Percentiles rank a stretch among this genome's conserved stretches.
Conservation (phyloP, 2,329 filamentous ascomycete genomes). For the Rugonectria rugulosa region DNA sequence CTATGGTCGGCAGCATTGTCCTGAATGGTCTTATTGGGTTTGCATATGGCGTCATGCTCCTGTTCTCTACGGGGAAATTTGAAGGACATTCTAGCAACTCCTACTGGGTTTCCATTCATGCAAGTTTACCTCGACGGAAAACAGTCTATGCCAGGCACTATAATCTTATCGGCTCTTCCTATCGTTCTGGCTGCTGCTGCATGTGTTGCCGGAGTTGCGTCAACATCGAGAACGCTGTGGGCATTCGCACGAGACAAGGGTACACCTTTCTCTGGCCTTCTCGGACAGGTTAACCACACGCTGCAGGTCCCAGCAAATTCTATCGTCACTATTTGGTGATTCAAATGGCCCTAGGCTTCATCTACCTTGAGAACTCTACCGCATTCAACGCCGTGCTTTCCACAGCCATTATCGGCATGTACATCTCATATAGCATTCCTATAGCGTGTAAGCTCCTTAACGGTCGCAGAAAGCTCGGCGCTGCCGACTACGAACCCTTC, state of each 20-base stretch:
- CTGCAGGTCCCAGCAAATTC: conserved; percentile 45
- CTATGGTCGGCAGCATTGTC: conserved; percentile 43
- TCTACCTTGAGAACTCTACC: conserved; percentile 8
- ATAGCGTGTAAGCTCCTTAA: conserved; percentile 47
- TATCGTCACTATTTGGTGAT: conserved; percentile 35
- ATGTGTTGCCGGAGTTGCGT: conserved; percentile 42
- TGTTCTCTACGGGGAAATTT: conserved; percentile 52
- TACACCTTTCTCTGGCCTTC: conserved; percentile 44
- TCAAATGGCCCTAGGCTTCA: conserved; percentile 26
- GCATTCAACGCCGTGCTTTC: conserved; percentile 19
- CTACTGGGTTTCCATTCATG: conserved; percentile 53
- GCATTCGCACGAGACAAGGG: conserved; percentile 49
- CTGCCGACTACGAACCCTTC: conserved; percentile 35
- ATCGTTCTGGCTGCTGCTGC: conserved; percentile 38
- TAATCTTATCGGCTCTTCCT: conserved; percentile 37
- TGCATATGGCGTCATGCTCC: conserved; percentile 48
- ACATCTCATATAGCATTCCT: conserved; percentile 41
- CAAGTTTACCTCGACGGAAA: conserved; percentile 47
- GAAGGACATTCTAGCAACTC: conserved; percentile 46
- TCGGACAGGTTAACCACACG: conserved; percentile 44
- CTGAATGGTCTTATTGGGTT: conserved; percentile 56
- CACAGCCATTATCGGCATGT: conserved; percentile 12
- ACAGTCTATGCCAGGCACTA: conserved; percentile 30
- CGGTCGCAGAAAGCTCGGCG: conserved; percentile 39
- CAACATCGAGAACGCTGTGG: conserved; percentile 47